Evolutionary conservation across 2,329 filamentous ascomycete genomes (phyloP).

Genomic region (Metarhizium robertsii): DNA sequence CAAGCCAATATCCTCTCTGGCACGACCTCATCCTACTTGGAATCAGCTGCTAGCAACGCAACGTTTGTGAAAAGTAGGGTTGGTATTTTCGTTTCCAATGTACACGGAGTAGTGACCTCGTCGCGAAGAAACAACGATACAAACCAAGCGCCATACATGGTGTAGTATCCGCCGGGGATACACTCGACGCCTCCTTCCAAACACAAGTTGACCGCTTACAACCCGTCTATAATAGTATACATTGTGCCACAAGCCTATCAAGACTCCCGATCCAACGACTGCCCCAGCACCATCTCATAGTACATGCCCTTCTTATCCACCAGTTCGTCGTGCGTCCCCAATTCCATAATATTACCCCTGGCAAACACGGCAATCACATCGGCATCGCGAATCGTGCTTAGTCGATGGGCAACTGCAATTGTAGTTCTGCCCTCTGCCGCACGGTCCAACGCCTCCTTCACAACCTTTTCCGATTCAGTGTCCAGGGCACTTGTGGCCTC

Average conservation of each 20-base stretch:
- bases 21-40: no score
- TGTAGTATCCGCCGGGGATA: no score
- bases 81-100: no score
- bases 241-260: neutral
- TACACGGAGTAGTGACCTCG: no score
- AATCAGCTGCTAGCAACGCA: no score
- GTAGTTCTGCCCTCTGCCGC: slow-evolving; percentile 37
- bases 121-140: no score
- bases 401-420: slow-evolving; percentile 56
- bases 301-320: slow-evolving; percentile 39
- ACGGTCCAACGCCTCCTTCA: slow-evolving; percentile 52
- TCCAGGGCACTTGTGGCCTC: slow-evolving; percentile 61
- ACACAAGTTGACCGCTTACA: no score
- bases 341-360: slow-evolving; percentile 38
- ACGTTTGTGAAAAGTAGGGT: no score
- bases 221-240: no score
- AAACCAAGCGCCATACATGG: no score
- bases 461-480: slow-evolving; percentile 54
- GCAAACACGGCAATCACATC: slow-evolving; percentile 54
- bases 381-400: slow-evolving; percentile 46
- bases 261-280: slow-evolving; percentile 28
- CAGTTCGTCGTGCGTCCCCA: slow-evolving; percentile 52
- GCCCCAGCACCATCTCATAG: slow-evolving; percentile 41
- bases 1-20: no score
- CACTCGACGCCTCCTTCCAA: no score